Percentiles rank a stretch among this genome's conserved stretches.
phyloP scores from a whole-genome alignment of 2,329 filamentous ascomycete species.

The Exophiala sideris region DNA sequence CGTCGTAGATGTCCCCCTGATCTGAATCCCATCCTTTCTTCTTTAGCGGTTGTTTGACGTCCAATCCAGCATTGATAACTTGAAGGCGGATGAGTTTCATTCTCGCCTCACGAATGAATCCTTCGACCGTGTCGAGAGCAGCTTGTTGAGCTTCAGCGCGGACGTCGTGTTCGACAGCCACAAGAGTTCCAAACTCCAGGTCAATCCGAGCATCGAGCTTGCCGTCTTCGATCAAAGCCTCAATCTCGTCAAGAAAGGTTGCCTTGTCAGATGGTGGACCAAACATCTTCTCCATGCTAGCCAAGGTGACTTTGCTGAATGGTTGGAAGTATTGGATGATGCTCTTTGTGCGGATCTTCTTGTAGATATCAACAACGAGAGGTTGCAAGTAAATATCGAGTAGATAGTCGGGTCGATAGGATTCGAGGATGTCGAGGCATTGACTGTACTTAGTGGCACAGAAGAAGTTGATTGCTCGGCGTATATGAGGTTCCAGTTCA shows the following conservation, averaged over 20 bases:
- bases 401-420: constrained; percentile 80
- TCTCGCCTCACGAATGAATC: constrained; percentile 71
- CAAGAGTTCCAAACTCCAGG: constrained; percentile 74
- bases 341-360: constrained; percentile 77
- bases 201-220: constrained; percentile 78
- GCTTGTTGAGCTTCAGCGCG: constrained; percentile 68
- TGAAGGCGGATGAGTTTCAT: constrained; percentile 76
- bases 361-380: constrained; percentile 69
- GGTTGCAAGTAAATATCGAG: constrained; percentile 81
- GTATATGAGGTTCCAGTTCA: constrained; percentile 89
- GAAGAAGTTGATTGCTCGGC: constrained; percentile 85
- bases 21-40: constrained; percentile 19
- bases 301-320: constrained; percentile 80
- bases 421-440: constrained; percentile 78
- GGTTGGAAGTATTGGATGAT: constrained; percentile 91
- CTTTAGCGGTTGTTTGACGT: constrained; percentile 51
- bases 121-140: constrained; percentile 64
- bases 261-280: constrained; percentile 45
- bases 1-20: constrained; percentile 3
- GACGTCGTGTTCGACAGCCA: constrained; percentile 65
- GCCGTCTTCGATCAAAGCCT: constrained; percentile 70
- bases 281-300: constrained; percentile 75
- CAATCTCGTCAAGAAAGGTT: constrained; percentile 59
- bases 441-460: constrained; percentile 84
- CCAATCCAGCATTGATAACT: constrained; percentile 70